phyloP scores from a whole-genome alignment of 345 rosid species.

The Eucalyptus lansdowneana region DNA sequence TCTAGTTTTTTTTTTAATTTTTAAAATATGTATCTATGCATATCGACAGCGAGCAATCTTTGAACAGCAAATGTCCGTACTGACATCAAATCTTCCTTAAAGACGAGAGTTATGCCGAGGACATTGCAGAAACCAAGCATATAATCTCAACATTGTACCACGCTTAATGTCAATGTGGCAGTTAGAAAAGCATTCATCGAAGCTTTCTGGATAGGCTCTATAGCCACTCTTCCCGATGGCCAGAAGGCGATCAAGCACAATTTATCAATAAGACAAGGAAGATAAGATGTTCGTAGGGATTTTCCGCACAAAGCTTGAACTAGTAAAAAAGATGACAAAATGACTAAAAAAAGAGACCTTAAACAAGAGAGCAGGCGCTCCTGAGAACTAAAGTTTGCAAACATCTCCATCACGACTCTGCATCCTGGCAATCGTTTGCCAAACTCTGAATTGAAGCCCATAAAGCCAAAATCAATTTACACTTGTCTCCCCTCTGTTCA shows the following conservation, averaged over 20 bases:
- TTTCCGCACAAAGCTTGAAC: background rate
- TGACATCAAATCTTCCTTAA: background rate
- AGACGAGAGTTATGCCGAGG: background rate
- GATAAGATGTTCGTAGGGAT: background rate
- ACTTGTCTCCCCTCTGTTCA: background rate
- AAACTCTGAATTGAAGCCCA: background rate
- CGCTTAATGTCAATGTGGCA: background rate
- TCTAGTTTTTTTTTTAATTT: background rate
- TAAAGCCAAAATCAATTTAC: background rate
- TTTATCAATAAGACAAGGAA: background rate
- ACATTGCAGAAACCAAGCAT: background rate
- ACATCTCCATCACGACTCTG: background rate
- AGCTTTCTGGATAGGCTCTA: background rate
- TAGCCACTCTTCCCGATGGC: background rate
- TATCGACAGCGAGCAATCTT: background rate
- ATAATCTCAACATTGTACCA: background rate
- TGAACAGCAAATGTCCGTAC: background rate
- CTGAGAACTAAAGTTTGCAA: background rate
- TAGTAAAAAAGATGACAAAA: background rate
- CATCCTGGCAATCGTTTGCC: background rate
- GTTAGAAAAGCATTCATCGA: background rate
- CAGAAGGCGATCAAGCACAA: background rate
- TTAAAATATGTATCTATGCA: background rate
- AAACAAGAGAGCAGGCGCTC: background rate
- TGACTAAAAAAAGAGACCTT: background rate